Base-by-base conservation (phyloP, 768 basidiomycete species). In the Galerina marginata region DNA sequence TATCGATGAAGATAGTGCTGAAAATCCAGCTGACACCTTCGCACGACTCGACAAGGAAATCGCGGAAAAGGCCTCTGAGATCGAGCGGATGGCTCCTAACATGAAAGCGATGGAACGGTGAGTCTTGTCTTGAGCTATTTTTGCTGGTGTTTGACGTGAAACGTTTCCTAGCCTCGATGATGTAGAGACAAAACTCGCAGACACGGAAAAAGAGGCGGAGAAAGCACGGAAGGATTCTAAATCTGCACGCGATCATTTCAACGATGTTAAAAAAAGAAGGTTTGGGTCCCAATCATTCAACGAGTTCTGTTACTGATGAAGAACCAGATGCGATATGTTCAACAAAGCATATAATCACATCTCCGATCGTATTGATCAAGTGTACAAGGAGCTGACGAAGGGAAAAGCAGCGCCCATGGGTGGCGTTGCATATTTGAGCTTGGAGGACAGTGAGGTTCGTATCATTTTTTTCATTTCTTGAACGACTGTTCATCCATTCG, bases 311-410 rank as follows among this genome's bases (percentile, higher is more conserved):
- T 29, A 55, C 38, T 45, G 47, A 50, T 16, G 39, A 33, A 15
- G 9, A 25, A 43, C 4, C 61, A 84, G 83, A 74, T 83, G 82
- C 59, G 93, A 98, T 60, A 72, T 96, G 23, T 99, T 99, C 81
- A 95, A 96, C 75, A 93, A 91, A 66, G 97, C 97, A 0, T 99
- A 95, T 78, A 90, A 89, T 62, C 96, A 99, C 68, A 99, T 99
- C 57, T 92, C 96, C 10, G 94, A 96, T 60, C 83, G 87, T 42
- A 99, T 99, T 64, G 96, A 98, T 69, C 83, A 89, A 63, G 96
- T 99, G 0, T 99, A 99, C 79, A 99, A 99, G 75, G 95, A 98
- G 65, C 83, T 99, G 14, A 99, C 97, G 0, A 99, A 96, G 75
- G 95, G 94, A 12, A 95, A 94, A 70, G 90, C 92, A 2, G 86